Evolutionary conservation across 768 basidiomycete genomes (phyloP), one percentile per base, ranked within the genome.

Genomic region (Auriscalpium microsporum): DNA sequence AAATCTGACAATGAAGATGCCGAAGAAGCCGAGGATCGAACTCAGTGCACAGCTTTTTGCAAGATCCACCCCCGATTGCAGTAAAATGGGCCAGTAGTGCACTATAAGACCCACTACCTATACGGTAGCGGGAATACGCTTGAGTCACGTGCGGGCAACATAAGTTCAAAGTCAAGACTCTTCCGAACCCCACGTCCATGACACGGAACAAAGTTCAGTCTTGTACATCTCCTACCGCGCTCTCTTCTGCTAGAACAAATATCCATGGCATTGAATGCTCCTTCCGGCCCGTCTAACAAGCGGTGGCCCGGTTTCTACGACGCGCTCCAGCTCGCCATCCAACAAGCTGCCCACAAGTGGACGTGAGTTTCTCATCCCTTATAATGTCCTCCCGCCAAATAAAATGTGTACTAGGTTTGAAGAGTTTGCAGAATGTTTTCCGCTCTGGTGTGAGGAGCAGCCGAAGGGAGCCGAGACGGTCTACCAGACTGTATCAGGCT

Each of bases 401-500:
- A 40, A 51, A 48, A 16, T 53, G 36, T 28, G 33, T 48, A 13
- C 36, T 56, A 79, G 78, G 44, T 77, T 74, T 55, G 77, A 78
- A 57, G 76, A 78, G 61, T 78, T 78, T 55, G 58, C 65, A 2
- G 73, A 67, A 48, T 73, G 73, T 48, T 74, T 74, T 58, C 66
- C 72, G 11, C 61, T 70, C 21, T 72, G 68, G 66, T 71, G 69
- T 53, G 67, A 72, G 46, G 71, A 72, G 19, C 58, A 71, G 52
- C 67, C 70, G 21, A 67, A 68, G 47, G 65, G 66, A 36, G 69
- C 71, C 23, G 62, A 67, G 16, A 63, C 65, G 8, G 65, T 69
- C 38, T 69, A 65, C 64, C 83, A 82, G 54, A 81, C 79, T 16
- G 81, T 90, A 16, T 81, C 86, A 6, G 75, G 81, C 58, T 86